Percentiles rank a stretch among this genome's conserved stretches.
These are phyloP conservation scores for Rhypophila decipiens DNA, from an alignment of 495 filamentous ascomycete species.

Conservation along the genomic window DNA sequence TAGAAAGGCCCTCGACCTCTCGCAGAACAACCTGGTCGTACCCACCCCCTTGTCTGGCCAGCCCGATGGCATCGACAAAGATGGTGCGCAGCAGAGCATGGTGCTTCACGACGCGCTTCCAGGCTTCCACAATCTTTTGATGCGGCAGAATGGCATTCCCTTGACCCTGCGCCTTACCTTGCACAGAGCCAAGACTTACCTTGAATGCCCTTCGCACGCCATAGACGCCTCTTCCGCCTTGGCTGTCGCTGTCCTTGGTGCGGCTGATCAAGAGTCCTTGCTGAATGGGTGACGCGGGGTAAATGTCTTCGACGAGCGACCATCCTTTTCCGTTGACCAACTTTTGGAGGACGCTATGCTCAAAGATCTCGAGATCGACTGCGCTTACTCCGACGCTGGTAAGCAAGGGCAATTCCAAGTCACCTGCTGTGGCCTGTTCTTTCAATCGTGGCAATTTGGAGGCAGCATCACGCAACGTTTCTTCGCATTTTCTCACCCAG, in stretches of 20 bases:
- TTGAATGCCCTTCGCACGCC: slow-evolving; percentile 14
- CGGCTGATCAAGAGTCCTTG: slow-evolving; percentile 39
- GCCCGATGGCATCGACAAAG: slow-evolving; percentile 27
- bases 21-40: slow-evolving; percentile 19
- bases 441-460: slow-evolving; percentile 29
- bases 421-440: slow-evolving; percentile 32
- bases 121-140: slow-evolving; percentile 28
- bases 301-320: slow-evolving; percentile 34
- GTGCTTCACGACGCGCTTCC: slow-evolving; percentile 47
- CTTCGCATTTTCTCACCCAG: slow-evolving; percentile 45
- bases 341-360: neutral
- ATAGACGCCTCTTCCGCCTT: no score
- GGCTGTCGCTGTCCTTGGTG: slow-evolving; percentile 32
- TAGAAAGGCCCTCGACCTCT: slow-evolving; percentile 22
- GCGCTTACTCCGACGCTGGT: slow-evolving; percentile 17
- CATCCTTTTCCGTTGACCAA: slow-evolving; percentile 9
- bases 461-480: slow-evolving; percentile 35
- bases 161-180: no score
- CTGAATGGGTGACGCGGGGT: slow-evolving; percentile 40
- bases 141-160: neutral
- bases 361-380: slow-evolving; percentile 8
- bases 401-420: slow-evolving; percentile 48
- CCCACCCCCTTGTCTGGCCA: slow-evolving; percentile 2
- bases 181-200: neutral
- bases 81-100: slow-evolving; percentile 38